Evolutionary conservation across 1,284 basidiomycete genomes (phyloP).

Genomic region (Sanghuangporus sanghuang): DNA sequence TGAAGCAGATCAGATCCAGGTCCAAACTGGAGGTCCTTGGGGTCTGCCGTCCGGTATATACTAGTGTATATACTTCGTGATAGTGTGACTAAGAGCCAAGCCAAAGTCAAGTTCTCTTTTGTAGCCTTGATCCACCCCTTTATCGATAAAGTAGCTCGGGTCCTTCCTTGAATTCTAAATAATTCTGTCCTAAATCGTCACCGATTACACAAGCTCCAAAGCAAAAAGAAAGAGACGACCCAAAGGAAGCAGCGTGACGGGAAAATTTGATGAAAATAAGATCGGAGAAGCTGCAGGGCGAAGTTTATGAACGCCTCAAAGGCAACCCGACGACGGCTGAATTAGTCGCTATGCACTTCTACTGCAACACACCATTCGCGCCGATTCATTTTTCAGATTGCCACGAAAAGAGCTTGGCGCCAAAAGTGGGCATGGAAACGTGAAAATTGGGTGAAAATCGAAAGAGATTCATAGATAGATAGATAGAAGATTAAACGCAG

Average conservation of each 20-base stretch:
- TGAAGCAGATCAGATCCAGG: slow-evolving; percentile 19
- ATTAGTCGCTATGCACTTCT: background rate
- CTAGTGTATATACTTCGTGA: background rate
- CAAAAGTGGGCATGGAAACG: background rate
- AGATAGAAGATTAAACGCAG: background rate
- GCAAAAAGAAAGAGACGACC: background rate
- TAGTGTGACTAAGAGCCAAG: background rate
- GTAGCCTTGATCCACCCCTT: background rate
- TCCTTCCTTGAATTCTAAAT: background rate
- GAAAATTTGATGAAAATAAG: background rate
- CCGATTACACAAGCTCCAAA: background rate
- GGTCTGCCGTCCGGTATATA: background rate
- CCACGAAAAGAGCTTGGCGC: background rate
- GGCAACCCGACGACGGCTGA: background rate
- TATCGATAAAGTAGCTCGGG: background rate
- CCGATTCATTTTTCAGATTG: background rate
- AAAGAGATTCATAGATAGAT: background rate
- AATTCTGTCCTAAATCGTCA: background rate
- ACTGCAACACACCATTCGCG: background rate
- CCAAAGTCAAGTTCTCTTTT: background rate
- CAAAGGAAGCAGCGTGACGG: background rate
- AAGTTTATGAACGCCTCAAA: background rate
- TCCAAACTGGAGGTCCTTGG: slow-evolving; percentile 7
- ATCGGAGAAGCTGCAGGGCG: background rate
- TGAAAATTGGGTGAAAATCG: background rate